Evolutionary conservation across 2,329 filamentous ascomycete species (phyloP).

Genomic region (Cytospora leucostoma): DNA sequence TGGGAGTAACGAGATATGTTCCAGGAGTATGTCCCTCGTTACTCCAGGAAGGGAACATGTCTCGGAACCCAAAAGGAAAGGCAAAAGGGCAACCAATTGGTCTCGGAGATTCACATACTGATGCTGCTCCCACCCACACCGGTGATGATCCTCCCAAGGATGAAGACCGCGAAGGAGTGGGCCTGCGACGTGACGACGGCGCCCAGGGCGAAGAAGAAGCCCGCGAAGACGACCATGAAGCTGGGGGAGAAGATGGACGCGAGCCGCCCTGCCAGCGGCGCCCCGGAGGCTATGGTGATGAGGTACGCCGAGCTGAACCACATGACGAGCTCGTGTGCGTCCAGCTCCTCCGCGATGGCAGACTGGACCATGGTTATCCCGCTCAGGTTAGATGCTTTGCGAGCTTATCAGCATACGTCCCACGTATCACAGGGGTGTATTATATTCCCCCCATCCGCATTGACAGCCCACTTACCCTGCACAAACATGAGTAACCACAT

Average conservation of each 20-base stretch:
- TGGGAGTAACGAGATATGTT: too few species aligned
- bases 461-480: slow-evolving; percentile 48
- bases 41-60: too few species aligned
- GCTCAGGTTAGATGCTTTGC: slow-evolving; percentile 67
- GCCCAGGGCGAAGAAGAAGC: slow-evolving; percentile 60
- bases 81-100: too few species aligned
- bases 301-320: slow-evolving; percentile 84
- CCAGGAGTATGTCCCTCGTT: too few species aligned
- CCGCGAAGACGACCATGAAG: slow-evolving; percentile 63
- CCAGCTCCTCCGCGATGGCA: slow-evolving; percentile 71
- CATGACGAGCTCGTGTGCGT: slow-evolving; percentile 70
- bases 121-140: slow-evolving; percentile 72
- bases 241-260: slow-evolving; percentile 73
- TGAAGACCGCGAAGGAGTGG: slow-evolving; percentile 60
- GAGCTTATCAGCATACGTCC: neutral
- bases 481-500: slow-evolving; percentile 61
- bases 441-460: neutral
- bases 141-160: slow-evolving; percentile 67
- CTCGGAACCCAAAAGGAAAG: too few species aligned
- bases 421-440: neutral
- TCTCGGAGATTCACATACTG: slow-evolving; percentile 31
- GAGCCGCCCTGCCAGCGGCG: slow-evolving; percentile 71
- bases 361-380: slow-evolving; percentile 82
- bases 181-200: slow-evolving; percentile 66
- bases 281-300: slow-evolving; percentile 60